Evolutionary conservation across 495 filamentous ascomycete species (phyloP).

Genomic region (Clohesyomyces aquaticus): DNA sequence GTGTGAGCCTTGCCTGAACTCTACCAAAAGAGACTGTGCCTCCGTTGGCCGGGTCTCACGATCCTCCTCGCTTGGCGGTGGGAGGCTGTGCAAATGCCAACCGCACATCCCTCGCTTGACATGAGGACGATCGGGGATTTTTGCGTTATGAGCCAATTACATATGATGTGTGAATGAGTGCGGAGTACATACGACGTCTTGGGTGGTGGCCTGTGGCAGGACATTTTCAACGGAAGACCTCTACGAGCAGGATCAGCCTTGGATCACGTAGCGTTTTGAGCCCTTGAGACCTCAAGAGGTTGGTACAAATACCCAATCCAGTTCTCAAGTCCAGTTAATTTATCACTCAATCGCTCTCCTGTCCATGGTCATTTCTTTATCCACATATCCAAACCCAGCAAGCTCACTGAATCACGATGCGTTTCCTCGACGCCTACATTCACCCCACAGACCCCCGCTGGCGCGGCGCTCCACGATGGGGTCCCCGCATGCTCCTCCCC

Average conservation of each 20-base stretch:
- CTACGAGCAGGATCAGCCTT: too few species aligned
- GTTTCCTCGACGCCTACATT: constrained; percentile 5
- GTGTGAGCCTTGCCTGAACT: too few species aligned
- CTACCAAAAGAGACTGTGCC: too few species aligned
- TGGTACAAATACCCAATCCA: background rate
- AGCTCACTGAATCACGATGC: constrained; percentile 5
- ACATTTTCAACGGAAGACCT: background rate
- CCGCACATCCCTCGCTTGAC: background rate
- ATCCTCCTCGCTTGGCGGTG: background rate
- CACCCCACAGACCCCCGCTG: constrained; percentile 13
- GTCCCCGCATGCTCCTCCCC: constrained; percentile 7
- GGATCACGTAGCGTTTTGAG: too few species aligned
- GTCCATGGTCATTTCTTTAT: background rate
- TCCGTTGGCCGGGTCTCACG: background rate
- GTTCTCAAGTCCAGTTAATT: background rate
- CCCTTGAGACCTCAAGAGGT: background rate
- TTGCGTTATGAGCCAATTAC: background rate
- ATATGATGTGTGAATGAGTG: background rate
- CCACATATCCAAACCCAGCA: background rate
- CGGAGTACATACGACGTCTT: background rate
- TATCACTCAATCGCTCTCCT: background rate
- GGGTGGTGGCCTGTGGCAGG: background rate
- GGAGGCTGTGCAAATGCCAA: background rate
- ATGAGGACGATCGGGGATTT: background rate
- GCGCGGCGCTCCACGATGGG: constrained; percentile 5